Evolutionary conservation across 805 yeast species (phyloP).

Genomic region (Kuraishia hungarica): DNA sequence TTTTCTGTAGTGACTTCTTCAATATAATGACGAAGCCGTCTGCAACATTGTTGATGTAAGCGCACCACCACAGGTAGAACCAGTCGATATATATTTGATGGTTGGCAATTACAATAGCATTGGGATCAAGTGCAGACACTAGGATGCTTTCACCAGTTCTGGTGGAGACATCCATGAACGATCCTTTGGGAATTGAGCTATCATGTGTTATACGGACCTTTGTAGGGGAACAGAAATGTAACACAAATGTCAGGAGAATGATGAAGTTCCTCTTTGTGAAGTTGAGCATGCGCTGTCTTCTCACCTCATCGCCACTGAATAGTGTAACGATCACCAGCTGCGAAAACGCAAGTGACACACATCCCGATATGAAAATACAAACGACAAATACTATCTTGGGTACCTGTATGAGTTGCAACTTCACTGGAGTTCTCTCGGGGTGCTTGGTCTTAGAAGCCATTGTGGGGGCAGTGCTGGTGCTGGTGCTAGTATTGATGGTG

Average conservation of each 20-base stretch:
- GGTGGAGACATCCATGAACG: conserved; percentile 19
- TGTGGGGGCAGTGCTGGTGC: too few species aligned
- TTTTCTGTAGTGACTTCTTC: conserved; percentile 59
- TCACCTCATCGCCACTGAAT: conserved; percentile 21
- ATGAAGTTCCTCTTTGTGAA: conserved; percentile 54
- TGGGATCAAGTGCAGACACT: conserved; percentile 13
- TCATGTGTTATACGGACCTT: conserved; percentile 43
- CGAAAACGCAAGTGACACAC: conserved; percentile 33
- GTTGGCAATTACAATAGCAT: conserved; percentile 60
- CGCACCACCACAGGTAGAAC: conserved; percentile 83
- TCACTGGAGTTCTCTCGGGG: background rate
- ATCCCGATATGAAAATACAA: conserved; percentile 24
- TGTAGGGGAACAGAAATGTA: conserved; percentile 45
- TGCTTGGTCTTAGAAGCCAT: background rate
- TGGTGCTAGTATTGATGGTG: too few species aligned
- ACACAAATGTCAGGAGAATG: conserved; percentile 39
- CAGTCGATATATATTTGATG: conserved; percentile 95
- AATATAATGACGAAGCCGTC: conserved; percentile 65
- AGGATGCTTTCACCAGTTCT: conserved; percentile 11
- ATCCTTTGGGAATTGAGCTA: conserved; percentile 24
- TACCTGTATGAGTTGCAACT: conserved; percentile 4
- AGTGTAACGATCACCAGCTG: conserved; percentile 32
- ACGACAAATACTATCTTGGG: conserved; percentile 16
- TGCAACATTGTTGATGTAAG: conserved; percentile 58
- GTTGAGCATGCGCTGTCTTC: conserved; percentile 34